Evolutionary conservation across 352 stramenopile genomes (phyloP).

Genomic region (Blastocystis sp.): DNA sequence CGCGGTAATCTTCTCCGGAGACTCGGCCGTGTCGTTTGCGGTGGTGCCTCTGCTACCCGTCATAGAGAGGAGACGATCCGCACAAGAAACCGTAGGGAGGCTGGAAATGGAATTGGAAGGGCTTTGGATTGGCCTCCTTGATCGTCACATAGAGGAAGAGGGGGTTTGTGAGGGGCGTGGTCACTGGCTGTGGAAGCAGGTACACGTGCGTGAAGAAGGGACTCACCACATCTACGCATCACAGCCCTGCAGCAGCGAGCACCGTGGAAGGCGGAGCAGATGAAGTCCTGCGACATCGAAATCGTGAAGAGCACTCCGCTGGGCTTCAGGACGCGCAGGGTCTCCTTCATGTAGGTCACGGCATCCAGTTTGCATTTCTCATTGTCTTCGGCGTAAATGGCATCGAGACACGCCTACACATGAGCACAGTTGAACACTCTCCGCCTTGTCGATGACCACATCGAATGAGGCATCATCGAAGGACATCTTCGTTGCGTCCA

Average conservation of each 20-base stretch:
- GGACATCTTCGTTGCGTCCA: slow-evolving; percentile 67
- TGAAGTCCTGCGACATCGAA: slow-evolving; percentile 62
- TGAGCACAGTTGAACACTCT: neutral
- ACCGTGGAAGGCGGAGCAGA: slow-evolving; percentile 31
- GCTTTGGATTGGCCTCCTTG: neutral
- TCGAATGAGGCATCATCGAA: slow-evolving; percentile 65
- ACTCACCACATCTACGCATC: neutral
- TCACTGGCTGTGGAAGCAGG: slow-evolving; percentile 1
- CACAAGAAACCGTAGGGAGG: slow-evolving; percentile 35
- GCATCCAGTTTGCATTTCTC: slow-evolving; percentile 45
- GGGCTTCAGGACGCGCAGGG: slow-evolving; percentile 3
- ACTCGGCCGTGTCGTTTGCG: neutral
- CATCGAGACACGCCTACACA: slow-evolving; percentile 35
- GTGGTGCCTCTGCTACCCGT: neutral
- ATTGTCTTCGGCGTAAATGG: slow-evolving; percentile 59
- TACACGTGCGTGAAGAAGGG: slow-evolving; percentile 31
- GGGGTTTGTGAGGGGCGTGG: slow-evolving; percentile 39
- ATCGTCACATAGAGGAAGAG: slow-evolving; percentile 46
- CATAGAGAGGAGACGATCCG: neutral
- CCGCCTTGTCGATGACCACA: slow-evolving; percentile 64
- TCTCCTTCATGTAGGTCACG: slow-evolving; percentile 33
- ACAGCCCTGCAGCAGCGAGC: neutral
- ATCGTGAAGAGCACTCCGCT: slow-evolving; percentile 35
- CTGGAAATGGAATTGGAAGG: slow-evolving; percentile 39
- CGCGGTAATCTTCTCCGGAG: neutral